Conservation (phyloP, 805 yeast species). For the Hanseniaspora thailandica region DNA sequence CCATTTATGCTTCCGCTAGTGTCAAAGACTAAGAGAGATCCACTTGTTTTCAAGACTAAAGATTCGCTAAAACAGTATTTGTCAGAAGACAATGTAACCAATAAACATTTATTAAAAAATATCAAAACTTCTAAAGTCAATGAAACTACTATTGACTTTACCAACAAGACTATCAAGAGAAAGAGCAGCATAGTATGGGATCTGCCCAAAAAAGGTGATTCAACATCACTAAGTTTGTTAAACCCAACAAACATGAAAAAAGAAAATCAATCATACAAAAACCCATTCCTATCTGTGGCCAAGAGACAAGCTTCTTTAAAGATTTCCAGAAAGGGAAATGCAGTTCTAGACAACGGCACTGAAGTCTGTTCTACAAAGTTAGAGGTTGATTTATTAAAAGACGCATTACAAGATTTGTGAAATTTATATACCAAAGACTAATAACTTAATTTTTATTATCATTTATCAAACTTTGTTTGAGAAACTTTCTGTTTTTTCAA, state of each 20-base stretch:
- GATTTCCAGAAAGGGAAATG: not conserved
- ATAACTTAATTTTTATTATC: not conserved
- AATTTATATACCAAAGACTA: not conserved
- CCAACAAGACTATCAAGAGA: conserved; percentile 9
- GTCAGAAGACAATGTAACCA: not conserved
- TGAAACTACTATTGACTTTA: conserved; percentile 12
- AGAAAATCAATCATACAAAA: not conserved
- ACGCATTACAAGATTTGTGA: conserved; percentile 4
- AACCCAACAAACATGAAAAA: not conserved
- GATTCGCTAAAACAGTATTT: conserved; percentile 2
- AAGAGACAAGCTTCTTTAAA: conserved; percentile 12
- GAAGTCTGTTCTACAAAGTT: conserved; percentile 1
- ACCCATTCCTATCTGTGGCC: conserved; percentile 1
- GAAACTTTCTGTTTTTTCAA: not conserved
- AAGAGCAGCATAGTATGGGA: conserved; percentile 14
- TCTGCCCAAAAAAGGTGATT: not conserved
- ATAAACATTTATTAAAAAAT: not conserved
- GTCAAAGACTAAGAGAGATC: not conserved
- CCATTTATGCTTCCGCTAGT: conserved; percentile 7
- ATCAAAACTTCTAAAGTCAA: conserved; percentile 10
- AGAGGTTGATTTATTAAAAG: conserved; percentile 1
- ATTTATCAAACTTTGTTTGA: too few relatives aligned
- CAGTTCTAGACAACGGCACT: conserved; percentile 9
- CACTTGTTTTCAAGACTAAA: not conserved
- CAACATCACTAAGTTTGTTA: not conserved